These are phyloP conservation scores for Batkoa obscura DNA, from an alignment of 371 early-diverging fungal species.

Conservation along the genomic window DNA sequence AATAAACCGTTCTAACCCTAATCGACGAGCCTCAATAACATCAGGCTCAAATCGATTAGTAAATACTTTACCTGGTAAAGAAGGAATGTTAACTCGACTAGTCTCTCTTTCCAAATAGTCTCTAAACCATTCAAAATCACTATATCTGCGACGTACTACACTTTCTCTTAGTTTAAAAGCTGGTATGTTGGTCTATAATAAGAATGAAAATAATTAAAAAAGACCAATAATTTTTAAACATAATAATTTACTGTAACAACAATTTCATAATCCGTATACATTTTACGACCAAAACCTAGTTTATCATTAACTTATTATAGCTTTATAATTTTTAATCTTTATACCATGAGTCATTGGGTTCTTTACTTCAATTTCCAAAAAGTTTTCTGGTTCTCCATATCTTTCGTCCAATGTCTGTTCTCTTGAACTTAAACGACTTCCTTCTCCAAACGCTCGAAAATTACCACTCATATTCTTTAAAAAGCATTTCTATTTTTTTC, in stretches of 20 bases:
- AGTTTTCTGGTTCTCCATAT: conserved; percentile 91
- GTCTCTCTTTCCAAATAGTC: conserved; percentile 84
- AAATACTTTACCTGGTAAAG: conserved; percentile 91
- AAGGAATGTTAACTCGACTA: conserved; percentile 81
- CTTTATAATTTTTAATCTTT: not conserved
- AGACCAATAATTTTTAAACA: not conserved
- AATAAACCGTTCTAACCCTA: conserved; percentile 82
- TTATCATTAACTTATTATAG: not conserved
- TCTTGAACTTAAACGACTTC: conserved; percentile 32
- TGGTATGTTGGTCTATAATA: conserved; percentile 80
- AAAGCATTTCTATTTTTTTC: not conserved
- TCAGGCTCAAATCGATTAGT: conserved; percentile 87
- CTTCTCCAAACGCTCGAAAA: conserved; percentile 26
- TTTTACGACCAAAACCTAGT: conserved; percentile 55
- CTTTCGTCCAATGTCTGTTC: conserved; percentile 76
- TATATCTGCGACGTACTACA: conserved; percentile 79
- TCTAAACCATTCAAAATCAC: conserved; percentile 96
- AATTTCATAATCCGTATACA: conserved; percentile 92
- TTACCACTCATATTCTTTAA: too few relatives aligned
- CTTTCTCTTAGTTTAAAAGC: conserved; percentile 78
- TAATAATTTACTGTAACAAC: conserved; percentile 55
- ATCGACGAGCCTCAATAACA: conserved; percentile 79
- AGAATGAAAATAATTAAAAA: conserved; percentile 4
- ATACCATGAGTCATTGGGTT: conserved; percentile 78
- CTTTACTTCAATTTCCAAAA: conserved; percentile 85